Evolutionary conservation across 805 yeast genomes (phyloP).

Genomic region (Blastobotrys americana): DNA sequence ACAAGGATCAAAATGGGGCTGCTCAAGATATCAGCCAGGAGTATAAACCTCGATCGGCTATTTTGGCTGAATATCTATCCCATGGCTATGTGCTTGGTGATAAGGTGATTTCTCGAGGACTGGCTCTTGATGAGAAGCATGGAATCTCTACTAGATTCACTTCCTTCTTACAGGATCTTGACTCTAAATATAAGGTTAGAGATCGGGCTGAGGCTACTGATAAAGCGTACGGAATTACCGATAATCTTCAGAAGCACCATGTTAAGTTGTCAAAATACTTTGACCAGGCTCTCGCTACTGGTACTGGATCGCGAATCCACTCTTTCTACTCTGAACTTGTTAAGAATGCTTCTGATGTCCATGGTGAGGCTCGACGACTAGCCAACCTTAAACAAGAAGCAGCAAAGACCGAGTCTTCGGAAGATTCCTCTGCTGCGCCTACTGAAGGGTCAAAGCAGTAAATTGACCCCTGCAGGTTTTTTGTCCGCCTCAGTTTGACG

Average conservation of each 20-base stretch:
- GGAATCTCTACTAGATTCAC: conserved; percentile 55
- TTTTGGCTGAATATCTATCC: conserved; percentile 67
- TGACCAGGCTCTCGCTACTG: conserved; percentile 31
- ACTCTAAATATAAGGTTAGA: conserved; percentile 52
- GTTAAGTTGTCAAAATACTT: conserved; percentile 20
- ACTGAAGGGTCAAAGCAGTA: no score
- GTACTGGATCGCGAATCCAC: conserved; percentile 52
- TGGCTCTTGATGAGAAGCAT: conserved; percentile 55
- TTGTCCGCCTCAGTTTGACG: no score
- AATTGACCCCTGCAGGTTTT: no score
- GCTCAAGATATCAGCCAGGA: conserved; percentile 59
- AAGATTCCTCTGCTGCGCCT: conserved; percentile 7
- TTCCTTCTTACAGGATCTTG: conserved; percentile 47
- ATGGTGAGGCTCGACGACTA: conserved; percentile 65
- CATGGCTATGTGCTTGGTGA: conserved; percentile 69
- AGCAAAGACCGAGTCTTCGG: background rate
- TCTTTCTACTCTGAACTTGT: conserved; percentile 51
- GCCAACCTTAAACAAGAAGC: conserved; percentile 48
- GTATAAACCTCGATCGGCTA: conserved; percentile 66
- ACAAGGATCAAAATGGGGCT: background rate
- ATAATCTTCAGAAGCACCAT: conserved; percentile 31
- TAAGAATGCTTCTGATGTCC: conserved; percentile 55
- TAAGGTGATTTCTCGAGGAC: conserved; percentile 50
- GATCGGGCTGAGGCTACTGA: conserved; percentile 44
- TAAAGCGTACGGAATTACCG: conserved; percentile 37